These are phyloP conservation scores for Ustanciosporium gigantosporum DNA, from an alignment of 1,284 basidiomycete genomes.

Conservation along the genomic window DNA sequence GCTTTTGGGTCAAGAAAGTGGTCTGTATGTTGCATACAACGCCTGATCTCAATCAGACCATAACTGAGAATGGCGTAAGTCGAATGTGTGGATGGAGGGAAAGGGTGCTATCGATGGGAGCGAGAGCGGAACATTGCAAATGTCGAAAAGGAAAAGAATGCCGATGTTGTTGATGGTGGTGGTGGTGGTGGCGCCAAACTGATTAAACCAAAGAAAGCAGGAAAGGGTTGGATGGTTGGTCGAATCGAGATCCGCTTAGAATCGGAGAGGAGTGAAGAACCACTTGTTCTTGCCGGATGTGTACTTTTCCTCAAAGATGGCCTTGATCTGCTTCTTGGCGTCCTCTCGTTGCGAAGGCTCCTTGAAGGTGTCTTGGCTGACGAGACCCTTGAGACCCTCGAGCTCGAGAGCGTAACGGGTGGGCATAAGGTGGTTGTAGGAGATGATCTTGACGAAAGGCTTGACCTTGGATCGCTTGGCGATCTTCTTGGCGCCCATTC, in stretches of 20 bases:
- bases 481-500: slow-evolving; percentile 61
- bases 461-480: slow-evolving; percentile 61
- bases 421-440: slow-evolving; percentile 62
- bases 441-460: slow-evolving; percentile 61
- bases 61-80: background rate
- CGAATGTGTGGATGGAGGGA: background rate
- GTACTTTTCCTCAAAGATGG: slow-evolving; percentile 61
- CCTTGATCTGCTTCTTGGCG: slow-evolving; percentile 60
- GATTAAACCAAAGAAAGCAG: too few relatives aligned
- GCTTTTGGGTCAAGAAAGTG: background rate
- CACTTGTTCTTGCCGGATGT: slow-evolving; percentile 61
- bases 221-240: background rate
- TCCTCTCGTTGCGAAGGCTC: slow-evolving; percentile 60
- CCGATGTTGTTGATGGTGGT: background rate
- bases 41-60: background rate
- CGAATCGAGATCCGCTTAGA: slow-evolving; percentile 31
- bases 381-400: slow-evolving; percentile 59
- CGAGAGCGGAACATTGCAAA: background rate
- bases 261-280: slow-evolving; percentile 61
- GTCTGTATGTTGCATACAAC: slow-evolving; percentile 2
- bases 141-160: background rate
- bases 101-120: background rate
- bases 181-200: too few relatives aligned
- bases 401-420: slow-evolving; percentile 61
- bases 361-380: slow-evolving; percentile 59